Conservation (phyloP, 1,284 basidiomycete genomes). For the Clitocybe nebularis region DNA sequence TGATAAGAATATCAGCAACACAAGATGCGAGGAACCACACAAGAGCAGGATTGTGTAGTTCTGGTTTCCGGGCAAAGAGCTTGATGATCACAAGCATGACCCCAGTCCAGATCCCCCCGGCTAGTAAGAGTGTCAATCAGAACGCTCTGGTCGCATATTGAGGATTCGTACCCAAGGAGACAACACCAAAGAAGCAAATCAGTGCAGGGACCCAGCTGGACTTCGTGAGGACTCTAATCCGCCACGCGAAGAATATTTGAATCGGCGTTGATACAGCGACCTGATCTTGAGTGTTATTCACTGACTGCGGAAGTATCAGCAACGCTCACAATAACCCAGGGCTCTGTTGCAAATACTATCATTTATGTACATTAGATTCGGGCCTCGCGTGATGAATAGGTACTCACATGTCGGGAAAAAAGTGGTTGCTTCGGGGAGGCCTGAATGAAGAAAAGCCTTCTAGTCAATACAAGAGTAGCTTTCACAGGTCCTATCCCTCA, state of each 20-base stretch:
- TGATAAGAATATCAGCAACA: slow-evolving; percentile 44
- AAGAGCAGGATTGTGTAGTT: slow-evolving; percentile 39
- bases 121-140: slow-evolving; percentile 19
- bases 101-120: slow-evolving; percentile 41
- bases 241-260: slow-evolving; percentile 49
- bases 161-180: slow-evolving; percentile 31
- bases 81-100: slow-evolving; percentile 29
- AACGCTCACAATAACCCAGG: slow-evolving; percentile 22
- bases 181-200: slow-evolving; percentile 31
- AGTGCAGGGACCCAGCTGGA: slow-evolving; percentile 31
- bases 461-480: too few relatives aligned
- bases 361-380: background rate
- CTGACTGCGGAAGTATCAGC: too few relatives aligned
- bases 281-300: too few relatives aligned
- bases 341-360: slow-evolving; percentile 23
- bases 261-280: slow-evolving; percentile 37
- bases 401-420: slow-evolving; percentile 17
- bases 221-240: slow-evolving; percentile 39
- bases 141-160: background rate
- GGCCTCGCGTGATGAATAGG: background rate
- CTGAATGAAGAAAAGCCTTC: background rate
- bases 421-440: slow-evolving; percentile 12
- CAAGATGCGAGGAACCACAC: slow-evolving; percentile 46
- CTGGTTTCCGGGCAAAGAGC: slow-evolving; percentile 36
- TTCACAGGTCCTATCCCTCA: slow-evolving; percentile 18